Base-by-base conservation (phyloP, 257 asterid genomes). In the Perilla frutescens region DNA sequence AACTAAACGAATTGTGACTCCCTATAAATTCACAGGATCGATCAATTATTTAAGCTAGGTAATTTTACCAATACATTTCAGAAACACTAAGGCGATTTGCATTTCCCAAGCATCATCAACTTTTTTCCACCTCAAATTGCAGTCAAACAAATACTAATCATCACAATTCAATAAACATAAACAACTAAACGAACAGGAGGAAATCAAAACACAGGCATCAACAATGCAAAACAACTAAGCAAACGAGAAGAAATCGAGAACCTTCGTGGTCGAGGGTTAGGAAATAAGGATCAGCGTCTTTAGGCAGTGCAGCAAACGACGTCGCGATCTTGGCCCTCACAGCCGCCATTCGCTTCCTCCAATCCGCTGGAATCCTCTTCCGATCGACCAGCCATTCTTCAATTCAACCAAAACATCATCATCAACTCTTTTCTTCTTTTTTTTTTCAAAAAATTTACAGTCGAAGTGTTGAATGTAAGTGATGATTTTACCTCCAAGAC, bases 371-470 rank as follows among this genome's bases (percentile, higher is more conserved):
- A 76, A 94, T 87, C 72, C 95, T 88, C 88, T 84, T 94, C 85
- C 98, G 96, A 84, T 94, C 97, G 81, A 88, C 89, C 89, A 94
- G 84, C 98, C 97, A 94, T 81, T 91, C 98, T 93, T 79, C 86
- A 87, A 58, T 76, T 76, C 72, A 72, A 68, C 41, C 74, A 51
- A 60, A 56, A 58, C 8, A 40, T 44, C 59, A 78, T 34, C 70
- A 57, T 34, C 70, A 57, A 45, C 29, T 60, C 53, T 57, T 37
- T 37, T n/a, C n/a, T n/a, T n/a, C n/a, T n/a, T 40, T 48, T 10
- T 40, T 53, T 43, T 51, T 7, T 56, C 15, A 8, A 36, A 15
- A 55, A 56, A 13, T 14, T 4, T 40, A 9, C 44, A 69, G 71
- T 64, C 55, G 40, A 73, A 54, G 32, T 61, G 50, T 4, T 37